Evolutionary conservation across 2,329 filamentous ascomycete genomes (phyloP).

Genomic region (Catunica adiposa): DNA sequence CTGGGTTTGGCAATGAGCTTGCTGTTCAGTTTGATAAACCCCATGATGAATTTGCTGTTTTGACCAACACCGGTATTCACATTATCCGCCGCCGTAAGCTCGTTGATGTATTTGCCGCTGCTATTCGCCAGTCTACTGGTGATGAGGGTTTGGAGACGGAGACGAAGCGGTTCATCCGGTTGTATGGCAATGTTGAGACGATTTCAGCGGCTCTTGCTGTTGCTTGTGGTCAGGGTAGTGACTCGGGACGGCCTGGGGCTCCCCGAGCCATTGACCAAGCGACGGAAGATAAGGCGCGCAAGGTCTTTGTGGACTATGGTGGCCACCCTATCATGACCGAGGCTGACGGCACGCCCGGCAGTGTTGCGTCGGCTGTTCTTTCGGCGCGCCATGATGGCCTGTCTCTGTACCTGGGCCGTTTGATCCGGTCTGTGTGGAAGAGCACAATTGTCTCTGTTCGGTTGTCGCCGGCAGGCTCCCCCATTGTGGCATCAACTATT

Average conservation of each 20-base stretch:
- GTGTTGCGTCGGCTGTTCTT: conserved; percentile 67
- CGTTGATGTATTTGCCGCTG: conserved; percentile 79
- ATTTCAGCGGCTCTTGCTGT: conserved; percentile 84
- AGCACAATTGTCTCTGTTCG: conserved; percentile 49
- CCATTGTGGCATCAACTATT: conserved; percentile 52
- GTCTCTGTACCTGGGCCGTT: conserved; percentile 68
- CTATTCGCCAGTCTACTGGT: conserved; percentile 55
- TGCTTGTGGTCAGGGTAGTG: conserved; percentile 81
- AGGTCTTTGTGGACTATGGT: conserved; percentile 82
- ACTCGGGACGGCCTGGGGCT: conserved; percentile 47
- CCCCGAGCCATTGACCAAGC: conserved; percentile 67
- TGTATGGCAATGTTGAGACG: conserved; percentile 78
- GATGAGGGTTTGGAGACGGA: conserved; percentile 70
- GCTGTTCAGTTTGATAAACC: conserved; percentile 86
- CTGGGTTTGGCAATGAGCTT: conserved; percentile 86
- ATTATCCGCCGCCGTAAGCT: conserved; percentile 68
- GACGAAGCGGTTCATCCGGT: conserved; percentile 64
- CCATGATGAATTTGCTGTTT: conserved; percentile 68
- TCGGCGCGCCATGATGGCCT: conserved; percentile 83
- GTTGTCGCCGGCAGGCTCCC: conserved; percentile 36
- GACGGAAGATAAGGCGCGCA: conserved; percentile 68
- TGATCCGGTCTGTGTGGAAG: conserved; percentile 84
- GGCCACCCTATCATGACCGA: conserved; percentile 75
- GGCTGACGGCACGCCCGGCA: conserved; percentile 50
- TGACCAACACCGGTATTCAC: conserved; percentile 84